A percentile compares a stretch with the other conserved stretches of the same genome.
phyloP scores from a whole-genome alignment of 129 eudicot species.

The Flaveria ramosissima region DNA sequence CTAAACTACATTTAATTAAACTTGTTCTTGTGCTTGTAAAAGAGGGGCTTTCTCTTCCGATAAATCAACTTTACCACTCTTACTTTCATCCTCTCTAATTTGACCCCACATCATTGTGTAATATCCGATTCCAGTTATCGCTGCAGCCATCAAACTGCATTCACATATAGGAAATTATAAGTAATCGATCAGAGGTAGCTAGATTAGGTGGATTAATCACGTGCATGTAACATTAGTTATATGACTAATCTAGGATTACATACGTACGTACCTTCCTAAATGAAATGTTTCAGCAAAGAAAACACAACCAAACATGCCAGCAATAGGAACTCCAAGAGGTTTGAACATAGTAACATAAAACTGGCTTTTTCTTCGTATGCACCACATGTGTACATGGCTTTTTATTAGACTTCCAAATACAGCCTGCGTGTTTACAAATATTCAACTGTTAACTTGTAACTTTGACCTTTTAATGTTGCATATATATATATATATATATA shows the following conservation, averaged over 20 bases:
- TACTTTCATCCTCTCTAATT: slow-evolving; percentile 46
- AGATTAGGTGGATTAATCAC: not conserved
- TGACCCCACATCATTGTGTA: slow-evolving; percentile 74
- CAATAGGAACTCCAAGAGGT: slow-evolving; percentile 75
- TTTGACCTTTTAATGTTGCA: too few relatives aligned
- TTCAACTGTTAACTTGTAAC: too few relatives aligned
- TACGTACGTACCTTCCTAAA: slow-evolving; percentile 50
- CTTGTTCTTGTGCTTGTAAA: slow-evolving; percentile 50
- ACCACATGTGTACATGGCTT: slow-evolving; percentile 68
- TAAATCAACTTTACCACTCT: slow-evolving; percentile 25
- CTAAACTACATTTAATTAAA: slow-evolving; percentile 16
- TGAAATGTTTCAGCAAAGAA: slow-evolving; percentile 61
- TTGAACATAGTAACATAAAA: slow-evolving; percentile 69
- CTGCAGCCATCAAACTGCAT: slow-evolving; percentile 69
- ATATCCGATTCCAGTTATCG: slow-evolving; percentile 59
- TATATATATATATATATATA: not conserved
- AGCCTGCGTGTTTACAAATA: slow-evolving; percentile 36
- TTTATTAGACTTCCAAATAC: slow-evolving; percentile 63
- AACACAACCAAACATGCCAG: slow-evolving; percentile 52
- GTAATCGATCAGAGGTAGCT: not conserved
- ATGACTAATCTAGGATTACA: not conserved
- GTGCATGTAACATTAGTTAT: too few relatives aligned
- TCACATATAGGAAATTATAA: not conserved
- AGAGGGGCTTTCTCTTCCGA: slow-evolving; percentile 68
- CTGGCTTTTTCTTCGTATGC: slow-evolving; percentile 59